Base-by-base conservation (phyloP, 2,329 filamentous ascomycete species). In the Xylariaceae sp. region DNA sequence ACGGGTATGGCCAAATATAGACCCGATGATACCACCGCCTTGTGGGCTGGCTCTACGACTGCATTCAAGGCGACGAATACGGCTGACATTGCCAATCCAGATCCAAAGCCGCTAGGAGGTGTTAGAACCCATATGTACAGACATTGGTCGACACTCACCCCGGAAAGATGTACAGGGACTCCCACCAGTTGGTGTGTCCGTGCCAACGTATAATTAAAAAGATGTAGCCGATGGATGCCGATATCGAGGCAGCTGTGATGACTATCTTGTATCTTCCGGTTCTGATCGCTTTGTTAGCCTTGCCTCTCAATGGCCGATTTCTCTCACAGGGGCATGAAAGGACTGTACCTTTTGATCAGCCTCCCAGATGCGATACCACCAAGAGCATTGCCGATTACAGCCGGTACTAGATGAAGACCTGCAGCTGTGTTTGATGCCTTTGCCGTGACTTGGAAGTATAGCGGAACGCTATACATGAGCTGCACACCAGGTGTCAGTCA, bases 391-490 rank as follows among this genome's bases (percentile, higher is more conserved):
- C 83, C 84, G 0, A 76, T 61, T 0, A 88, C 81, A 0, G 83
- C 79, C 0, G 84, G 84, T 31, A 87, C 71, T 0, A 89, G 65
- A 51, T 86, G 79, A 0, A 75, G 62, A 0, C 74, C 74, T 0
- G 83, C 80, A 2, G 67, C 63, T 0, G 81, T 79, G 34, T 75
- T 79, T 0, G 76, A 79, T 3, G 72, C 73, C 1, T 69, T 64
- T 4, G 73, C 64, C 0, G 81, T 82, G 1, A 83, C 74, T 43
- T 85, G 79, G 48, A 87, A 88, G 61, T 87, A 87, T 0, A 87
- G 61, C 0, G 84, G 84, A 0, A 87, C 73, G 0, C 74, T 73
- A 40, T 80, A 82, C 76, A 86, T 81, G 55, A 81, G 68, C 62
- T 71, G 44, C 33, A 26, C 22, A 11, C 6, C 6, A 26, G 22